Base-by-base conservation (phyloP, 1,139 yeast species). In the Tardiomyces depauwii region DNA sequence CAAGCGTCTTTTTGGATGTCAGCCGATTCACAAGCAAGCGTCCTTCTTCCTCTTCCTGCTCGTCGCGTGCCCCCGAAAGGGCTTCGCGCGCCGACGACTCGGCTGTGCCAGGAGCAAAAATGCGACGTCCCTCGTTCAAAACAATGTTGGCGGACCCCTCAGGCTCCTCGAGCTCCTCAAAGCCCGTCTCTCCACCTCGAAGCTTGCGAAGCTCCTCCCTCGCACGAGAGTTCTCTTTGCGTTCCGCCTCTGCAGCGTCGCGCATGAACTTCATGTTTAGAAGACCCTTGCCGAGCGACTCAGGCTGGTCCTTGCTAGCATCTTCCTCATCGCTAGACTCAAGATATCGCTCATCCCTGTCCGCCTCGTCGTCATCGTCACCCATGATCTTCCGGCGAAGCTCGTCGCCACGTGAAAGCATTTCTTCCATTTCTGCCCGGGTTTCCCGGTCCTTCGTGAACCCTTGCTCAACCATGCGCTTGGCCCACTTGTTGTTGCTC, bases 201-300 rank as follows among this genome's bases (percentile, higher is more conserved):
- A 64, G 59, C 43, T 51, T 74, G 51, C 44, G 65, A 3, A 48
- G 44, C 21, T 47, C 51, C 28, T 47, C 45, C 42, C 45, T 48
- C 6, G 45, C 47, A 9, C 23, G 40, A 16, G 44, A 43, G 47
- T 57, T 57, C 11, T 45, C 53, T 21, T 51, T 50, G 9, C 55
- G 48, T 40, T 50, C 51, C 10, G 54, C 52, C 39, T 50, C 51
- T 16, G 52, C 62, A 2, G 96, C 96, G 52, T 82, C 83, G 55
- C 76, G 80, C 96, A 89, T 88, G 63, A 91, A 91, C 54, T 88
- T 94, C 97, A 91, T 91, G 42, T 80, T 83, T 70, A 89, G 67
- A 25, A 91, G 82, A 49, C 97, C 96, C 62, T 88, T 88, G 18
- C 94, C 93, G 19, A 83, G 64, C 25, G 68, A 67, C 44, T 68